Percentiles rank a stretch among this genome's conserved stretches.
Conservation (phyloP, 257 asterid genomes). For the Petunia secreta region DNA sequence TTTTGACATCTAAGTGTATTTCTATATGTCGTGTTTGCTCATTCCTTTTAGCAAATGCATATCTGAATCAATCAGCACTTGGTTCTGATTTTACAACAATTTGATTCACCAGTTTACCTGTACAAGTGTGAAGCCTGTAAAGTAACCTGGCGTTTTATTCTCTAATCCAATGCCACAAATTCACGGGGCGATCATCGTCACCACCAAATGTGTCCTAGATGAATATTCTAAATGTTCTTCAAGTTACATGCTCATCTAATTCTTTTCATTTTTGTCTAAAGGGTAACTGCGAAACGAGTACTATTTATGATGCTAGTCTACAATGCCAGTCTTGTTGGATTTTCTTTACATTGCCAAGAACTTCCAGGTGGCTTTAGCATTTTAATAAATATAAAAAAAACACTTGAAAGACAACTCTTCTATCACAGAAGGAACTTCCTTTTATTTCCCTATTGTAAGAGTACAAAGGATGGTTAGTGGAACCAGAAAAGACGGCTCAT, state of each 20-base stretch:
- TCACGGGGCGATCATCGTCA: background rate
- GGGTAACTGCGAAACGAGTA: background rate
- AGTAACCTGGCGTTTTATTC: background rate
- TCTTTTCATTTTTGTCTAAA: too few relatives aligned
- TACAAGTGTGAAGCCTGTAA: background rate
- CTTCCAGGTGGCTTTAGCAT: background rate
- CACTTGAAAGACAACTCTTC: background rate
- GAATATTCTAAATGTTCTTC: background rate
- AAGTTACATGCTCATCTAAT: background rate
- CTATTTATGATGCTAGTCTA: too few relatives aligned
- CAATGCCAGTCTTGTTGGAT: background rate
- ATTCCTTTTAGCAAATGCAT: too few relatives aligned
- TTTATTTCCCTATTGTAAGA: background rate
- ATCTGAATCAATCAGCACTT: too few relatives aligned
- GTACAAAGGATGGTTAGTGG: conserved; percentile 11
- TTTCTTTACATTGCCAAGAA: background rate
- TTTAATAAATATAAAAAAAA: background rate
- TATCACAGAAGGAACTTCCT: conserved; percentile 4
- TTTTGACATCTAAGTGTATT: too few relatives aligned
- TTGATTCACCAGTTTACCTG: background rate
- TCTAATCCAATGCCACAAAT: background rate
- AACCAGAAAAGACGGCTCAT: background rate
- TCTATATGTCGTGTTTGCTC: too few relatives aligned
- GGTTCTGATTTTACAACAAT: background rate
- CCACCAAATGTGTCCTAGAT: background rate